These are phyloP conservation scores for Polytolypa hystricis DNA, from an alignment of 2,329 filamentous ascomycete species.

Conservation along the genomic window DNA sequence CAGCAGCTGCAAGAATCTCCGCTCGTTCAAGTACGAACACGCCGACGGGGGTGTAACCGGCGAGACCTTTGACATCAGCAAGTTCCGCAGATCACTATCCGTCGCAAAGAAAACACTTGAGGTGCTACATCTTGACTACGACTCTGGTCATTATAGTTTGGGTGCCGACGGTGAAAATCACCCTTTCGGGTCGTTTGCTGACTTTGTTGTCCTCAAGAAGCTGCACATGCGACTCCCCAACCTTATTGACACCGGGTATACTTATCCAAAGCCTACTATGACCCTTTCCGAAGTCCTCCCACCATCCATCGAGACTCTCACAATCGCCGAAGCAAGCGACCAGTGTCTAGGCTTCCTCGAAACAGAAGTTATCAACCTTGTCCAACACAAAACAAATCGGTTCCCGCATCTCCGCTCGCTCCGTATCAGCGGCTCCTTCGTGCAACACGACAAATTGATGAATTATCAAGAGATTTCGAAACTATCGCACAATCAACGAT, in stretches of 20 bases:
- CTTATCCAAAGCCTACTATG: too few species aligned
- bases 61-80: neutral
- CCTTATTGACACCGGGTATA: slow-evolving; percentile 48
- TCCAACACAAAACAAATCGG: too few species aligned
- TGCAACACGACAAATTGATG: too few species aligned
- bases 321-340: too few species aligned
- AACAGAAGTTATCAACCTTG: too few species aligned
- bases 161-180: neutral
- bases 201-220: neutral
- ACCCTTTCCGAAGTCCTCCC: too few species aligned
- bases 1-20: slow-evolving; percentile 7
- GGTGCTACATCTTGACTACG: slow-evolving; percentile 1
- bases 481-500: too few species aligned
- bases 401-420: too few species aligned
- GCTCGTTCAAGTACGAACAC: slow-evolving; percentile 6
- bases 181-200: slow-evolving; percentile 1
- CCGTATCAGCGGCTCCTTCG: too few species aligned
- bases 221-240: neutral
- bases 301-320: too few species aligned
- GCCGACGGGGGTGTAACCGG: neutral
- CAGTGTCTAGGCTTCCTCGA: too few species aligned
- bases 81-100: slow-evolving; percentile 3
- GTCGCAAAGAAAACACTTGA: neutral
- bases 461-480: too few species aligned
- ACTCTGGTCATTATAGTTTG: neutral